These are phyloP conservation scores for Fusarium irregulare DNA, from an alignment of 2,329 filamentous ascomycete genomes.

Conservation along the genomic window DNA sequence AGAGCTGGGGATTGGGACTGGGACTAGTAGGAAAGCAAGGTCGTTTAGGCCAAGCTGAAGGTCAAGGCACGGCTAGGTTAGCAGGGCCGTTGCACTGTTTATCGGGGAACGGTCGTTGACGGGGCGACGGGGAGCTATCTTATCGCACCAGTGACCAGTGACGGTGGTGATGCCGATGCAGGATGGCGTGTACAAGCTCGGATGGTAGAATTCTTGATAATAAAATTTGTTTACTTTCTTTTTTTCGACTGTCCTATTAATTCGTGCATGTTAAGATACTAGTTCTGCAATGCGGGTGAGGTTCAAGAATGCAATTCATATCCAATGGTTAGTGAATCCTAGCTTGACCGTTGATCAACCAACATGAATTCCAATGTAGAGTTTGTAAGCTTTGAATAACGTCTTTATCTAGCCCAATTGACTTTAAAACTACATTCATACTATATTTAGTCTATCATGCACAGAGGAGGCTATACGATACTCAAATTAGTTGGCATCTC, in stretches of 20 bases:
- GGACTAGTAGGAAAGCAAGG: constrained; percentile 30
- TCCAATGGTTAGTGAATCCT: background rate
- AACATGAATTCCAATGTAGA: background rate
- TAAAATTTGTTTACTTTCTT: background rate
- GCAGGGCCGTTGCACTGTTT: constrained; percentile 46
- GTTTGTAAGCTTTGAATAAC: background rate
- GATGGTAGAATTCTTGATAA: background rate
- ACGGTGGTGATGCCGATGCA: constrained; percentile 25
- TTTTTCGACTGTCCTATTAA: background rate
- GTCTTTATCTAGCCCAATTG: background rate
- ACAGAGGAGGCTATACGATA: background rate
- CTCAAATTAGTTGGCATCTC: background rate
- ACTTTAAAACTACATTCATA: background rate
- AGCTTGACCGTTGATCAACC: constrained; percentile 10
- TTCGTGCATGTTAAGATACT: background rate
- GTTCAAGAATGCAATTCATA: background rate
- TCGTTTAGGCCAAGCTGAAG: constrained; percentile 28
- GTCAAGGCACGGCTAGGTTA: constrained; percentile 30
- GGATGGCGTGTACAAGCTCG: constrained; percentile 19
- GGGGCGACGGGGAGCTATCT: constrained; percentile 38
- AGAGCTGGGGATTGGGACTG: constrained; percentile 27
- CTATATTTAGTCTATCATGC: background rate
- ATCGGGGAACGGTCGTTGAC: constrained; percentile 42
- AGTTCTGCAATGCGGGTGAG: background rate
- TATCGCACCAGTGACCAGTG: constrained; percentile 38